Base-by-base conservation (phyloP, 306 rosid species). In the Sechiopsis laciniata region DNA sequence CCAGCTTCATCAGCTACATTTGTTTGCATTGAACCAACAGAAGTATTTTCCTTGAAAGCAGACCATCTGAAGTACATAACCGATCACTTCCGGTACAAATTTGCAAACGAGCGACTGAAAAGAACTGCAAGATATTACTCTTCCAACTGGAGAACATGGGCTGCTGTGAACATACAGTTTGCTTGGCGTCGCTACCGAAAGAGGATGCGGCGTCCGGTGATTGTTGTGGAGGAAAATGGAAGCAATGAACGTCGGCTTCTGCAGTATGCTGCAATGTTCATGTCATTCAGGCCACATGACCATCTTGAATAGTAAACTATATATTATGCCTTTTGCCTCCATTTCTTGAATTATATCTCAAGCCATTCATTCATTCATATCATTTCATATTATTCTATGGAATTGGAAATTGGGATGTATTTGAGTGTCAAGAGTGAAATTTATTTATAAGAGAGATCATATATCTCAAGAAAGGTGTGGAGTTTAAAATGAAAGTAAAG, bases 71-170 rank as follows among this genome's bases (percentile, higher is more conserved):
- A 82, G 68, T 95, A 89, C 87, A 87, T 95, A 68, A 91, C 99
- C 0, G 99, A 95, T 56, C 97, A 95, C 65, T 95, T 95, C 77
- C 82, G 99, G 3, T 95, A 95, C 88, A 91, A 91, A 71, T 95
- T 95, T 16, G 91, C 92, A 2, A 95, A 95, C 11, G 97, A 95
- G 76, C 85, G 97, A 71, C 91, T 91, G 0, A 95, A 95, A 81
- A 76, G 95, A 78, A 91, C 99, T 0, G 95, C 99, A 0, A 89
- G 99, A 74, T 95, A 91, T 66, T 95, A 95, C 86, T 95, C 99
- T 1, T 95, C 99, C 1, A 95, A 95, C 81, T 95, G 99, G 99
- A 75, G 99, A 71, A 95, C 99, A 3, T 95, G 99, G 99, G 99
- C 95, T 10, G 88, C 99, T 10, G 97, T 95, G n/a, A 94, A 86